phyloP scores from a whole-genome alignment of 257 asterid species.

The Scutellaria galericulata region DNA sequence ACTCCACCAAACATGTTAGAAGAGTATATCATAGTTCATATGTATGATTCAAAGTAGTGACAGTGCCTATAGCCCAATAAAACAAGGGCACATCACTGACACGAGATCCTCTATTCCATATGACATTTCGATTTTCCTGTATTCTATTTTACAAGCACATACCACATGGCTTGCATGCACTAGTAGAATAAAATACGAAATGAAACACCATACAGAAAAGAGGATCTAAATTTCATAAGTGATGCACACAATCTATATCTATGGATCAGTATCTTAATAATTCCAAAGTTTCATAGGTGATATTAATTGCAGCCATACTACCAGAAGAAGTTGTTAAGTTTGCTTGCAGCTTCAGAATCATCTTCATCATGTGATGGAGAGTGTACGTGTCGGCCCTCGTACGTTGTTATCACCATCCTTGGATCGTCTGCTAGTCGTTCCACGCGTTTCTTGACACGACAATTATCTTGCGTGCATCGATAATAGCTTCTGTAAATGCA shows the following conservation, averaged over 20 bases:
- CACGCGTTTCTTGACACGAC: constrained; percentile 87
- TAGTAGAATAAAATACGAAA: not conserved
- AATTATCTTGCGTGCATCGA: constrained; percentile 86
- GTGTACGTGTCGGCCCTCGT: constrained; percentile 92
- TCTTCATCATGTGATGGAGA: constrained; percentile 82
- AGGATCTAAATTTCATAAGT: not conserved
- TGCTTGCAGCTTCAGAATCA: constrained; percentile 61
- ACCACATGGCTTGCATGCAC: not conserved
- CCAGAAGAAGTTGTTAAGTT: constrained; percentile 67
- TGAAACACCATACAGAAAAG: not conserved
- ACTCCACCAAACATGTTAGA: constrained; percentile 30
- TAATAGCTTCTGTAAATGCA: constrained; percentile 75
- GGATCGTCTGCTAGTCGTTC: constrained; percentile 94
- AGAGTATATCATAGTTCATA: not conserved
- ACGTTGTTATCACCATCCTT: constrained; percentile 92
- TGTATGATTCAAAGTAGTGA: constrained; percentile 7
- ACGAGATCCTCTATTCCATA: constrained; percentile 15
- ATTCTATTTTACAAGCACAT: not conserved
- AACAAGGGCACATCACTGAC: constrained; percentile 35
- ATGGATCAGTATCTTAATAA: constrained; percentile 5
- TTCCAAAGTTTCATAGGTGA: not conserved
- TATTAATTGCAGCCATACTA: constrained; percentile 33
- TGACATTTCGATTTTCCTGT: constrained; percentile 5
- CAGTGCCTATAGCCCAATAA: constrained; percentile 38
- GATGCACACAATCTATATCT: constrained; percentile 21